A percentile compares a stretch with the other conserved stretches of the same genome.
phyloP scores from a whole-genome alignment of 2,329 filamentous ascomycete genomes.

The Alternaria incomplexa region DNA sequence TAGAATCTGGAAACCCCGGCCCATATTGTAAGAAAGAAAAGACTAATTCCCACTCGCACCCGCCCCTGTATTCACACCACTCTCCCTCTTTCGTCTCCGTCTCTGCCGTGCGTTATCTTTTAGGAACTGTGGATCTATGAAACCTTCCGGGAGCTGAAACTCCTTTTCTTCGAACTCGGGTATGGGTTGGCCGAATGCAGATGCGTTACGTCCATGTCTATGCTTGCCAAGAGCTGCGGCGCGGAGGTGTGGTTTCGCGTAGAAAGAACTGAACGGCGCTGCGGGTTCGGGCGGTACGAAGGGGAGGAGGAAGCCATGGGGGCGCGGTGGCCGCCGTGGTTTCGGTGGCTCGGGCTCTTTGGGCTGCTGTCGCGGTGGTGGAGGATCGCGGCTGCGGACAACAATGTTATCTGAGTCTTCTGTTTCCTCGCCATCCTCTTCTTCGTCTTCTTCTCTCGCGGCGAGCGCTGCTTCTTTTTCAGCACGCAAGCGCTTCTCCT shows the following conservation, averaged over 20 bases:
- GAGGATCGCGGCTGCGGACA: constrained; percentile 13
- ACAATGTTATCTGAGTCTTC: constrained; percentile 44
- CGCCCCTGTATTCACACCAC: constrained; percentile 17
- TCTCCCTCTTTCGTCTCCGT: constrained; percentile 65
- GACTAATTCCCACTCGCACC: not conserved
- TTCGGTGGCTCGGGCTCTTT: constrained; percentile 45
- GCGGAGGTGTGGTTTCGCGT: constrained; percentile 77
- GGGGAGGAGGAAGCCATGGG: constrained; percentile 41
- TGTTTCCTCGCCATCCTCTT: constrained; percentile 43
- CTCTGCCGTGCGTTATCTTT: constrained; percentile 67
- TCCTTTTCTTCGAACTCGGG: constrained; percentile 74
- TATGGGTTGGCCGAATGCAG: constrained; percentile 82
- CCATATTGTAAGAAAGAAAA: not conserved
- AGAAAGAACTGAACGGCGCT: constrained; percentile 85
- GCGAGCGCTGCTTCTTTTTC: constrained; percentile 72
- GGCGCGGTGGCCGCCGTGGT: constrained; percentile 40
- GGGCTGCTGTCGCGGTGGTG: constrained; percentile 52
- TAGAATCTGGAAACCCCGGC: not conserved
- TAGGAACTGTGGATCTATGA: constrained; percentile 56
- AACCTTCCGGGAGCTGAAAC: constrained; percentile 76
- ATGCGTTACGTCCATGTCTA: constrained; percentile 71
- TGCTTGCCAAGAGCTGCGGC: constrained; percentile 77
- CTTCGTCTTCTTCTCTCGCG: constrained; percentile 55
- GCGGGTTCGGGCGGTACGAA: constrained; percentile 44
- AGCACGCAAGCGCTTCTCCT: constrained; percentile 82